Percentiles rank a stretch among this genome's conserved stretches.
These are phyloP conservation scores for Pseudogymnoascus sp. DNA, from an alignment of 2,329 filamentous ascomycete genomes.

Conservation along the genomic window DNA sequence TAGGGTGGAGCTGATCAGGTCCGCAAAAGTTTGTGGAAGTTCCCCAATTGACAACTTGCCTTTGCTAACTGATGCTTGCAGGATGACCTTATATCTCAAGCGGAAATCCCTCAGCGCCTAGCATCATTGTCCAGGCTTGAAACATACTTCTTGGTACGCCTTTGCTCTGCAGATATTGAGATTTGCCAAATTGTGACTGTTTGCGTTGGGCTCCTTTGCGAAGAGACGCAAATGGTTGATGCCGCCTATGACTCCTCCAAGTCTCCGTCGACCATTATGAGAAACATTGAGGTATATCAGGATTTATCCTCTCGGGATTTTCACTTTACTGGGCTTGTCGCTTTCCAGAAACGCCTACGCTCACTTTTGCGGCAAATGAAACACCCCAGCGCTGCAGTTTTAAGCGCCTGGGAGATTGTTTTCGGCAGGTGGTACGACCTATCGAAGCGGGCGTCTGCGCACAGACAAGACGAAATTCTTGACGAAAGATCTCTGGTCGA, in stretches of 20 bases:
- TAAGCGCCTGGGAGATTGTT: constrained; percentile 58
- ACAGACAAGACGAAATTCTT: constrained; percentile 40
- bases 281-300: constrained; percentile 52
- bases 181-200: constrained; percentile 57
- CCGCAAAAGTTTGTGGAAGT: constrained; percentile 22
- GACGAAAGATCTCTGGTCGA: constrained; percentile 52
- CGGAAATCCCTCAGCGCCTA: constrained; percentile 48
- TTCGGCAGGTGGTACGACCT: constrained; percentile 59
- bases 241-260: constrained; percentile 43
- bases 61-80: constrained; percentile 25
- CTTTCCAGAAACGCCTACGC: constrained; percentile 60
- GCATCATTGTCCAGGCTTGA: constrained; percentile 49
- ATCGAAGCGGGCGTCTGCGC: constrained; percentile 52
- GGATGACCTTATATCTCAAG: constrained; percentile 47
- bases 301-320: constrained; percentile 58
- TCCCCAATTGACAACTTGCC: neutral
- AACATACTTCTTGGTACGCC: constrained; percentile 53
- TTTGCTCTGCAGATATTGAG: constrained; percentile 59
- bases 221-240: constrained; percentile 51
- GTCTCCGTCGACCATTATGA: constrained; percentile 44
- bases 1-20: constrained; percentile 43
- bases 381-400: constrained; percentile 56
- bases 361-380: constrained; percentile 52
- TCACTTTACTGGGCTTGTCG: constrained; percentile 59
- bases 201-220: constrained; percentile 54